Base-by-base conservation (phyloP, 139 green algal genomes). In the Ulvella scutata region DNA sequence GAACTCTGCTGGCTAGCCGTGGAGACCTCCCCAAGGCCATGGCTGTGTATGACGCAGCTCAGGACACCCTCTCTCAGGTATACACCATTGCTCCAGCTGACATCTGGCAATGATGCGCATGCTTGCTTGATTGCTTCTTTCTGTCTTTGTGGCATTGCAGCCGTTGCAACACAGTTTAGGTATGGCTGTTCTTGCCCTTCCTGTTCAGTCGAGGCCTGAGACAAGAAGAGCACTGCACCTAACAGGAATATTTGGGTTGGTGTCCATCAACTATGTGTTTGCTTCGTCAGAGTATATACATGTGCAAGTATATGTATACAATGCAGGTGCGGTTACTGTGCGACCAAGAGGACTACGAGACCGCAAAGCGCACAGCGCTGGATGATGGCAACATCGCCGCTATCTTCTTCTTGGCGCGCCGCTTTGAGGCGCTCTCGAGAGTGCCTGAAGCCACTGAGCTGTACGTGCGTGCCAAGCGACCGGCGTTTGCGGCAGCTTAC, bases 361-460 rank as follows among this genome's bases (percentile, higher is more conserved):
- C 26, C 4, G 80, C 80, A 36, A 29, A 33, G 59, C 51, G 51
- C 51, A 29, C 51, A 26, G 44, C 43, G 26, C 3, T 79, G 3
- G 61, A 83, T 10, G 79, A 26, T 21, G 73, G 74, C 34, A 82
- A 90, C 76, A 72, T 76, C 33, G 88, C 88, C 1, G 85, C 84
- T 13, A 81, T 84, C 23, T 96, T 96, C 85, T 85, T 92, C 79
- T 74, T 96, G 29, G 90, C 85, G 3, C 82, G 89, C 6, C 84
- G 90, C 80, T 88, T 87, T 36, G 90, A 93, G 80, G 85, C 86
- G 0, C 72, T 80, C 40, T 77, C 75, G n/a, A 73, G 77, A n/a
- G 79, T 86, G 38, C 39, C 43, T 3, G 84, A 89, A 39, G 85
- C 86, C 0, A 37, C 72, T 33, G 72, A 43, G 51, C 9, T 67